These are phyloP conservation scores for Chiua virens DNA, from an alignment of 768 basidiomycete species.

Conservation along the genomic window DNA sequence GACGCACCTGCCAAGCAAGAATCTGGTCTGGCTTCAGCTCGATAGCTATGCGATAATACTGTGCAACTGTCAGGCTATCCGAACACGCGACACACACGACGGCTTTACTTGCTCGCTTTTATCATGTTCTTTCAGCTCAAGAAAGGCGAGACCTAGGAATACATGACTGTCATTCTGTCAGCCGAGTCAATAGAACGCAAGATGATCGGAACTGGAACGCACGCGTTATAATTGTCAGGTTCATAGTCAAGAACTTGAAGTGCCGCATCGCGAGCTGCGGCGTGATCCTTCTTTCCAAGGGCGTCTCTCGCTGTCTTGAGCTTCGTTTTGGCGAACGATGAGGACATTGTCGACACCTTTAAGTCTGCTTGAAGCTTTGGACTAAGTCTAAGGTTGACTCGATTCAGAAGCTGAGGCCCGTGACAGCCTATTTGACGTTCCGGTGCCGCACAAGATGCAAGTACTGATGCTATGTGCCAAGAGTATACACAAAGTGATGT, in stretches of 20 bases:
- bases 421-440: no score
- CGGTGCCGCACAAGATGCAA: no score
- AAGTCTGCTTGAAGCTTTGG: no score
- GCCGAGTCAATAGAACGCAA: neutral
- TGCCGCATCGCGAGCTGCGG: slow-evolving; percentile 64
- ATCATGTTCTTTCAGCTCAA: slow-evolving; percentile 69
- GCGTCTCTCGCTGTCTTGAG: slow-evolving; percentile 80
- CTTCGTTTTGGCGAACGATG: slow-evolving; percentile 59
- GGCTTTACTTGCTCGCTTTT: slow-evolving; percentile 83
- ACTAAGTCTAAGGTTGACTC: no score
- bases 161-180: slow-evolving; percentile 58
- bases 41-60: slow-evolving; percentile 83
- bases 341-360: slow-evolving; percentile 23
- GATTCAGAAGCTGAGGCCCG: no score
- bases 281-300: slow-evolving; percentile 73
- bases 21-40: slow-evolving; percentile 63
- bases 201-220: slow-evolving; percentile 30
- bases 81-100: neutral
- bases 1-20: slow-evolving; percentile 81
- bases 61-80: slow-evolving; percentile 19
- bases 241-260: slow-evolving; percentile 71
- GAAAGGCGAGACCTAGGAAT: slow-evolving; percentile 76
- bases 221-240: slow-evolving; percentile 87
- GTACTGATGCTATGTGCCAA: no score
- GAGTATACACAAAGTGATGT: no score